phyloP scores from a whole-genome alignment of 306 rosid genomes.

The Neltuma alba region DNA sequence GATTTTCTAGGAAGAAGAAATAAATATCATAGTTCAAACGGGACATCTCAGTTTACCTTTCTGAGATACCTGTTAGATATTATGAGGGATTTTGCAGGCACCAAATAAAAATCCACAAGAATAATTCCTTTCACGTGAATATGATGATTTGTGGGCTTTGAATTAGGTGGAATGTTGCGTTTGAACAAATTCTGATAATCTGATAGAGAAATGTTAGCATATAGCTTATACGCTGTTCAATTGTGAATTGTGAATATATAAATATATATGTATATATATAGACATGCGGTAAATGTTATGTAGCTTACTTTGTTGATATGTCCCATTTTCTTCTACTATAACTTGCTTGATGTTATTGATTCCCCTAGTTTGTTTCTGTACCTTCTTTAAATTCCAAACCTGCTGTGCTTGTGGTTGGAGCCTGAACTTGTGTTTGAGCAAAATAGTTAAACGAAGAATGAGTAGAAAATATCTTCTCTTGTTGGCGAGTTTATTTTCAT shows the following conservation, averaged over 20 bases:
- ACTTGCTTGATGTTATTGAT: background rate
- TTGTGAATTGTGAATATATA: background rate
- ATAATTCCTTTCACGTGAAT: background rate
- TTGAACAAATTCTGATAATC: background rate
- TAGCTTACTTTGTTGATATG: constrained; percentile 3
- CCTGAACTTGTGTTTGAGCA: background rate
- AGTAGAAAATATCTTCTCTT: background rate
- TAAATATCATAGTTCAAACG: background rate
- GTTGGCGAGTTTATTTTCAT: background rate
- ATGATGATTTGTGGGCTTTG: background rate
- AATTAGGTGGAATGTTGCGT: background rate
- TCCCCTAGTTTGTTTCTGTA: background rate
- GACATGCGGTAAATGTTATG: background rate
- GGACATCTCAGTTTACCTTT: background rate
- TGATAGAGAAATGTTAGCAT: background rate
- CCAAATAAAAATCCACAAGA: background rate
- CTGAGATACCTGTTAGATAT: background rate
- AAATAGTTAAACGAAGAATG: background rate
- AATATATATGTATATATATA: background rate
- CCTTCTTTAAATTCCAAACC: constrained; percentile 3
- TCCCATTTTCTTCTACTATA: background rate
- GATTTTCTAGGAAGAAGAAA: background rate
- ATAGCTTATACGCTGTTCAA: constrained; percentile 1
- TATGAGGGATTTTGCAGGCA: background rate
- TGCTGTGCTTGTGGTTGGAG: background rate